These are phyloP conservation scores for Trypanosomatidae sp. DNA, from an alignment of 208 protist species.

Conservation along the genomic window DNA sequence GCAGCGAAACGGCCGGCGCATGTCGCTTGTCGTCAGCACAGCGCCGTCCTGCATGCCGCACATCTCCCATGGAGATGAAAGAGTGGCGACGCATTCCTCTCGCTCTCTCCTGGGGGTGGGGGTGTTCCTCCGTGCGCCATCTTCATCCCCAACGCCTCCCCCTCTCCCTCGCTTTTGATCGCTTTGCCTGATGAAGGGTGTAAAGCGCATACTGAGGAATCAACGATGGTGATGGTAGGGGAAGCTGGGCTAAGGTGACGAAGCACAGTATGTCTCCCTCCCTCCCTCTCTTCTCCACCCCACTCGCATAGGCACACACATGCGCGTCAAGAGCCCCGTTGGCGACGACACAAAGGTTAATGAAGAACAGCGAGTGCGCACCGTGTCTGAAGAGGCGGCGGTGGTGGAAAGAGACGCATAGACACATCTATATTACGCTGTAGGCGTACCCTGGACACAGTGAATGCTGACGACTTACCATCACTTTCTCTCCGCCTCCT, in stretches of 20 bases:
- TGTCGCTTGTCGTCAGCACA: background rate
- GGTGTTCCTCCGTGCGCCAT: background rate
- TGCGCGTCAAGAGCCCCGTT: background rate
- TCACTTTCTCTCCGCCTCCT: no score
- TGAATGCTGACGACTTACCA: no score
- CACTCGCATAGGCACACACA: background rate
- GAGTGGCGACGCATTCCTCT: background rate
- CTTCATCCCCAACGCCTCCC: background rate
- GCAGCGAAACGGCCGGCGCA: background rate
- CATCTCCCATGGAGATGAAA: no score
- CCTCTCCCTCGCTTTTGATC: background rate
- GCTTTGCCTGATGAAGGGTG: background rate
- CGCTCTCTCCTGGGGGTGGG: background rate
- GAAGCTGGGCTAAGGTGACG: no score
- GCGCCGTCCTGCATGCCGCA: background rate
- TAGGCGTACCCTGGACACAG: no score
- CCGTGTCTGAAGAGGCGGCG: no score
- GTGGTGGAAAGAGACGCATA: no score
- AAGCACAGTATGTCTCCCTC: background rate
- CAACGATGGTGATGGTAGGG: background rate
- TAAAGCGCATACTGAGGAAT: background rate
- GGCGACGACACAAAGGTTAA: background rate
- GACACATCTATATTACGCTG: no score
- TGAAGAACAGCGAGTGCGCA: background rate
- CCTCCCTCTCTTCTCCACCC: no score